A percentile compares a stretch with the other conserved stretches of the same genome.
Conservation (phyloP, 1,139 yeast species). For the Saccharomyces hybrid region DNA sequence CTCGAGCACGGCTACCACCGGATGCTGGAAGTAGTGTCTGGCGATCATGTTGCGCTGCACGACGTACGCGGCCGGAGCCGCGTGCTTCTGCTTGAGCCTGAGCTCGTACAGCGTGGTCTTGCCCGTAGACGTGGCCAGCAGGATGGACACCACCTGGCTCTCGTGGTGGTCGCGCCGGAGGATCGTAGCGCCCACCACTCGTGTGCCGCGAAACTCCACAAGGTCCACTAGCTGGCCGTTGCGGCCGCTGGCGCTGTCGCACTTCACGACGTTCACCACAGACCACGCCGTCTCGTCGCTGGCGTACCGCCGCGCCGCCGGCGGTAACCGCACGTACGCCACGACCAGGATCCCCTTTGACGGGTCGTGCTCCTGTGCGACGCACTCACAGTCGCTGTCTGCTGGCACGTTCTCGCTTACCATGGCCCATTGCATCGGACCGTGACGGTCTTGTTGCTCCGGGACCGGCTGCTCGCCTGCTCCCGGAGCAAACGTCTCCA, state of each 20-base stretch:
- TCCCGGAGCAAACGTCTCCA: neutral
- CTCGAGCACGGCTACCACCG: neutral
- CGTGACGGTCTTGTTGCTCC: neutral
- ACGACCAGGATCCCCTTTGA: neutral
- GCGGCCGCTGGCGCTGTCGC: neutral
- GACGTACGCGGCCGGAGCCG: neutral
- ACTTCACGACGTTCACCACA: neutral
- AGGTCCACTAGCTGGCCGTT: neutral
- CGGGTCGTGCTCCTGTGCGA: neutral
- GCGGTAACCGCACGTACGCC: neutral
- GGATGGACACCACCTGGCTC: neutral
- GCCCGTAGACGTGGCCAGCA: constrained; percentile 17
- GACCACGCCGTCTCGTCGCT: neutral
- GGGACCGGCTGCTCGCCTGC: neutral
- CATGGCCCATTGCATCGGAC: neutral
- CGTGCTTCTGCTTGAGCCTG: constrained; percentile 3
- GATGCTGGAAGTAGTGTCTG: constrained; percentile 16
- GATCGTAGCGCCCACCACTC: neutral
- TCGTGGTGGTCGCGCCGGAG: neutral
- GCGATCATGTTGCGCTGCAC: constrained; percentile 18
- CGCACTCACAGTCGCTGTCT: neutral
- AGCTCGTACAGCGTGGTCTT: constrained; percentile 22
- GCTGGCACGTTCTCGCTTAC: neutral
- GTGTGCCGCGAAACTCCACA: neutral
- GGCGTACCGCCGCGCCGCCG: neutral